Evolutionary conservation across 129 eudicot species (phyloP).

Genomic region (Calendula officinalis): DNA sequence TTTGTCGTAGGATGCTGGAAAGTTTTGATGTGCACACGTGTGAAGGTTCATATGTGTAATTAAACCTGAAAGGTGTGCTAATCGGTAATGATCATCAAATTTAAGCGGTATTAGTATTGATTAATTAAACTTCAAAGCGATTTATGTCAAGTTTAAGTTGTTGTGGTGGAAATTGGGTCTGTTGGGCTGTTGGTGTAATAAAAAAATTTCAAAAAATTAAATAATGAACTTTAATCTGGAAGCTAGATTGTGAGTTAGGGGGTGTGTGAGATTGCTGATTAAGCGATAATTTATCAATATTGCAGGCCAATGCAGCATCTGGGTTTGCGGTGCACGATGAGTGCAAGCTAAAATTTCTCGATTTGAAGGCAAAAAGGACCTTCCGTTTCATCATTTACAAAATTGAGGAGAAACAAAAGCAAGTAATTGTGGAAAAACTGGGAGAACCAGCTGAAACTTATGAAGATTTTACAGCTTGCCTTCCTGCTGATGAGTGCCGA

Average conservation of each 20-base stretch:
- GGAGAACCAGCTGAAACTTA: conserved; percentile 62
- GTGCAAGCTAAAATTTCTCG: conserved; percentile 65
- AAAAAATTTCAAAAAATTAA: too few species aligned
- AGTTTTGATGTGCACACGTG: too few species aligned
- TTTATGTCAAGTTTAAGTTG: too few species aligned
- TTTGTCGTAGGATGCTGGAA: too few species aligned
- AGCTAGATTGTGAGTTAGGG: too few species aligned
- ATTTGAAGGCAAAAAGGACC: conserved; percentile 60
- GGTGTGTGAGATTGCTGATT: too few species aligned
- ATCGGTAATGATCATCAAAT: not conserved
- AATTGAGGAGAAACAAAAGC: conserved; percentile 66
- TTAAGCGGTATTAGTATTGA: not conserved
- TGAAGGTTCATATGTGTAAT: too few species aligned
- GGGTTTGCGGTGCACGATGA: conserved; percentile 79
- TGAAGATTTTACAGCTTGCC: conserved; percentile 59
- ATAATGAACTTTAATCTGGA: too few species aligned
- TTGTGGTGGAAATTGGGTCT: too few species aligned
- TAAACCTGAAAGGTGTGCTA: not conserved
- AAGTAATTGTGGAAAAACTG: conserved; percentile 54
- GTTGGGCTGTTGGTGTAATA: too few species aligned
- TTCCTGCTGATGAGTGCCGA: conserved; percentile 65
- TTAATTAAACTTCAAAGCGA: too few species aligned
- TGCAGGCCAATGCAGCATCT: conserved; percentile 65
- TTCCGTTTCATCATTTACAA: conserved; percentile 51
- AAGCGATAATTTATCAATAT: not conserved